Conservation (phyloP, 2,329 filamentous ascomycete species). For the Colletotrichum acutatum region DNA sequence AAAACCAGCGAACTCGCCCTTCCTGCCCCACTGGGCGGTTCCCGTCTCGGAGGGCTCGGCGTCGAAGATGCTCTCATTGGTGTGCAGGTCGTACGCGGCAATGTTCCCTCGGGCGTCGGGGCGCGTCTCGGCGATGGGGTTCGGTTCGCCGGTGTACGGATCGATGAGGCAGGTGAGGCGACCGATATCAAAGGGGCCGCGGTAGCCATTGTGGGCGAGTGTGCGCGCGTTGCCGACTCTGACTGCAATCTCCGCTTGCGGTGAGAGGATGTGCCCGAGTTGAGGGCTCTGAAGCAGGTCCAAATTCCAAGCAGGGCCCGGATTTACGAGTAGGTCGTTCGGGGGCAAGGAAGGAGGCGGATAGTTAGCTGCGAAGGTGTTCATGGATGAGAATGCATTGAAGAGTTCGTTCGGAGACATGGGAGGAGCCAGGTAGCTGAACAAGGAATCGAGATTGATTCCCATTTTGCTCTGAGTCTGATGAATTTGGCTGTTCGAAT, state of each 20-base stretch:
- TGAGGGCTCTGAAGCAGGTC: too few species aligned
- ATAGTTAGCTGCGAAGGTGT: not conserved
- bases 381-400: not conserved
- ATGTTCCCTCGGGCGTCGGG: not conserved
- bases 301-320: not conserved
- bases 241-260: not conserved
- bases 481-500: not conserved
- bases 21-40: not conserved
- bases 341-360: not conserved
- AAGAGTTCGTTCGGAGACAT: not conserved
- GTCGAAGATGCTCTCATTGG: not conserved
- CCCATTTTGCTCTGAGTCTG: not conserved
- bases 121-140: not conserved
- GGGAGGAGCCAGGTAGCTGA: not conserved
- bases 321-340: not conserved
- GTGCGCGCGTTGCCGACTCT: not conserved
- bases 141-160: constrained; percentile 11
- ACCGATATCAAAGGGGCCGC: constrained; percentile 16
- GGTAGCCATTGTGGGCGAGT: not conserved
- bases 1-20: constrained; percentile 26
- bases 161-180: constrained; percentile 14
- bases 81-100: not conserved
- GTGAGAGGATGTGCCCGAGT: not conserved
- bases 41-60: not conserved
- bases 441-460: not conserved